These are phyloP conservation scores for Ilyonectria mors-panacis DNA, from an alignment of 2,329 filamentous ascomycete species.

Conservation along the genomic window DNA sequence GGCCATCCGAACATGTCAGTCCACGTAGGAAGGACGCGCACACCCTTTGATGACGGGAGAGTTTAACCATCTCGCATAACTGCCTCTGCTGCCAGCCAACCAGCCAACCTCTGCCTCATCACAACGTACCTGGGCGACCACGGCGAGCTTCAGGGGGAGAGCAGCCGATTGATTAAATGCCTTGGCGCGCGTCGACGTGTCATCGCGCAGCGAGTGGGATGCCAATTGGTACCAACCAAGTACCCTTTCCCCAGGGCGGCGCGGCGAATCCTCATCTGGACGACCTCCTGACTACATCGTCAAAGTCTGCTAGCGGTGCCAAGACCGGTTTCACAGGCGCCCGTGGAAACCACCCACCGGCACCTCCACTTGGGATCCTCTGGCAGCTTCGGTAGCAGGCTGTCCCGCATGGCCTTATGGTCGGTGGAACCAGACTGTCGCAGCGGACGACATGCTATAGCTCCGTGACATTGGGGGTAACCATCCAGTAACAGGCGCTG, in stretches of 20 bases:
- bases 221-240: neutral
- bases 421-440: neutral
- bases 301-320: neutral
- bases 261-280: constrained; percentile 1
- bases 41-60: neutral
- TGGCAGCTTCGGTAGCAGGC: neutral
- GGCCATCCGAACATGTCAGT: constrained; percentile 6
- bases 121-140: constrained; percentile 3
- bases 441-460: neutral
- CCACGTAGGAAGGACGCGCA: constrained; percentile 3
- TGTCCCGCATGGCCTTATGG: neutral
- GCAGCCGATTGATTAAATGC: constrained; percentile 11
- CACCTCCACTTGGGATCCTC: constrained; percentile 1
- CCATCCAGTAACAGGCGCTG: constrained; percentile 13
- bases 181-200: constrained; percentile 14
- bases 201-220: neutral
- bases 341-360: neutral
- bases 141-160: neutral
- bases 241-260: neutral
- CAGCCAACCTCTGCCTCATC: neutral
- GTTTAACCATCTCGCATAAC: constrained; percentile 8
- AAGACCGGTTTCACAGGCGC: constrained; percentile 2
- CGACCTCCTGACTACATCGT: neutral
- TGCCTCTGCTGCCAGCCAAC: neutral
- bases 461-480: neutral